phyloP scores from a whole-genome alignment of 2,329 filamentous ascomycete species.

The Claviceps spartinae region DNA sequence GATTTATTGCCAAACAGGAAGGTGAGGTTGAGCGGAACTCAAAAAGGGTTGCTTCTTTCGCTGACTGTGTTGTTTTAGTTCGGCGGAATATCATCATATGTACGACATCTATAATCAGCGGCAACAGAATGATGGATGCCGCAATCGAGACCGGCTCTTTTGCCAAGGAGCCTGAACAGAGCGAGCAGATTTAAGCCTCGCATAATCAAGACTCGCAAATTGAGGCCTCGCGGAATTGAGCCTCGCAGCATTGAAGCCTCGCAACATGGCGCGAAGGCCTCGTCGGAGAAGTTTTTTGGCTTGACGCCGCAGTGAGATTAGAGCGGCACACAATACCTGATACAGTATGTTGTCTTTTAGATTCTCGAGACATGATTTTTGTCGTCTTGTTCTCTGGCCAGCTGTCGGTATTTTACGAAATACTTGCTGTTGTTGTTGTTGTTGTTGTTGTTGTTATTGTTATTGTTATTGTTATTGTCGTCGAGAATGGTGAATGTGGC shows the following conservation, averaged over 20 bases:
- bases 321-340: not conserved
- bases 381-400: not conserved
- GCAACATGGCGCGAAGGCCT: slow-evolving; percentile 1
- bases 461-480: too few relatives aligned
- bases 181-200: not conserved
- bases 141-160: slow-evolving; percentile 60
- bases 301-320: not conserved
- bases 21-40: slow-evolving; percentile 26
- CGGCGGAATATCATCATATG: slow-evolving; percentile 80
- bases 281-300: not conserved
- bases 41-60: not conserved
- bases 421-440: too few relatives aligned
- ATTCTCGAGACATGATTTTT: not conserved
- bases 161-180: slow-evolving; percentile 21
- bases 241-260: not conserved
- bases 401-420: not conserved
- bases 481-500: not conserved
- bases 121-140: slow-evolving; percentile 76
- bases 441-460: too few relatives aligned
- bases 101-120: slow-evolving; percentile 82
- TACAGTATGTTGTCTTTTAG: not conserved
- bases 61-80: slow-evolving; percentile 25
- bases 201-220: too few relatives aligned
- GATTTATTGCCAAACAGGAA: slow-evolving; percentile 77
- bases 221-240: not conserved